Evolutionary conservation across 768 basidiomycete genomes (phyloP), one percentile per base, ranked within the genome.

Genomic region (Hygrocybe coccinea): DNA sequence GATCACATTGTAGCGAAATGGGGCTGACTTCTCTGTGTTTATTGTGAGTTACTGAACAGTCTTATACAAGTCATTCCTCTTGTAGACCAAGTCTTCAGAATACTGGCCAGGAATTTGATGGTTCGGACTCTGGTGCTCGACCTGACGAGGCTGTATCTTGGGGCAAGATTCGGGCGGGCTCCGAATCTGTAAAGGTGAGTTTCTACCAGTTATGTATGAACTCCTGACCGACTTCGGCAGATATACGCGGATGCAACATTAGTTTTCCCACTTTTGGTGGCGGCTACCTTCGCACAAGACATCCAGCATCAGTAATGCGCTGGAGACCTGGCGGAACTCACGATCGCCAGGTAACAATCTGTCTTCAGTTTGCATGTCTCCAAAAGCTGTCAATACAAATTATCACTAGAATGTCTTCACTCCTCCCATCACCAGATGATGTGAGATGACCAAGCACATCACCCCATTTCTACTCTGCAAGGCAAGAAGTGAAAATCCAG

Each of bases 61-160:
- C 10, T 14, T 21, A 2, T 44, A 24, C 29, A 6, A 21, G 22
- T n/a, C 5, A 15, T 14, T 22, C 17, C n/a, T 10, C 4, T 17
- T 38, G 52, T n/a, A 37, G 15, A 17, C 11, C 25, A 33, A 10
- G 35, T 37, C 22, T 22, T 74, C 59, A 92, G 90, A 99, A 98
- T 65, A 99, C 97, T 1, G 97, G 95, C 0, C 94, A 99, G 75
- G 97, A 99, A 75, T 99, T 97, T 61, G 97, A 99, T 68, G 97
- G 97, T 2, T 97, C 94, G 7, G 95, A 98, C 69, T 95, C 95
- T 5, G 95, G 95, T 15, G 95, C 97, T 33, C 78, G 91, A 56
- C 97, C 97, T 8, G 97, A 99, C 64, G 97, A 99, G 71, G 97
- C 97, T 1, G 84, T 99, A 22, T 94, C 91, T 2, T 99, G 97